Percentiles rank a stretch among this genome's conserved stretches.
Evolutionary conservation across 148 eudicot species (phyloP).

Genomic region (Pharnaceum exiguum): DNA sequence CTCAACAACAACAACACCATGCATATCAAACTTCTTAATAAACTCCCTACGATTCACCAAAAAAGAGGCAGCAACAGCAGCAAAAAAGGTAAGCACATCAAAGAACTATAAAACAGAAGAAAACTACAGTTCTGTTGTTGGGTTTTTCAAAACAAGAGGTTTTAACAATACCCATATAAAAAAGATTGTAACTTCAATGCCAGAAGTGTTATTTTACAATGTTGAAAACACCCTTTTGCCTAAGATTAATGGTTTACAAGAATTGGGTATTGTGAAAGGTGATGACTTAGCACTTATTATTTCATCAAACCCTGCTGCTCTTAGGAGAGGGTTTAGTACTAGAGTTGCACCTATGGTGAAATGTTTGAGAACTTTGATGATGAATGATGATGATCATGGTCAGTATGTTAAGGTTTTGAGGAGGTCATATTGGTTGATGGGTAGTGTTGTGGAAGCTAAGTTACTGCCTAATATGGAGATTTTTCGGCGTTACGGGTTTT

Average conservation of each 20-base stretch:
- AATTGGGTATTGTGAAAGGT: conserved; percentile 24
- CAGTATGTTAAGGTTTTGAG: conserved; percentile 3
- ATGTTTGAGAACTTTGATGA: conserved; percentile 4
- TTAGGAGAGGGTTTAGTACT: background rate
- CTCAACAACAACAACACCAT: conserved; percentile 12
- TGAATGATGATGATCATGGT: conserved; percentile 2
- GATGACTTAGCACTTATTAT: conserved; percentile 12
- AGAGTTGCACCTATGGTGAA: conserved; percentile 1
- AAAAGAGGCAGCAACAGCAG: conserved; percentile 22
- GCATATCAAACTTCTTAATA: conserved; percentile 19
- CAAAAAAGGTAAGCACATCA: conserved; percentile 17
- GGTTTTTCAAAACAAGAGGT: conserved; percentile 20
- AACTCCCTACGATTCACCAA: conserved; percentile 30
- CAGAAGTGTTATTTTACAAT: conserved; percentile 13
- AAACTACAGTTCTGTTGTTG: conserved; percentile 27
- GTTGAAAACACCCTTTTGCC: conserved; percentile 39
- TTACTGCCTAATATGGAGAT: conserved; percentile 16
- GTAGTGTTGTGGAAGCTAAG: background rate
- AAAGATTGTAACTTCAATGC: conserved; percentile 18
- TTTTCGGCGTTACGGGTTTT: conserved; percentile 14
- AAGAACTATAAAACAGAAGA: conserved; percentile 10
- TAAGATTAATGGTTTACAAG: conserved; percentile 32
- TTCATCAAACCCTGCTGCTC: conserved; percentile 4
- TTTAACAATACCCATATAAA: conserved; percentile 24
- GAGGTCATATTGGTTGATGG: conserved; percentile 15